Conservation (phyloP, 495 filamentous ascomycete genomes). For the Hyaloscypha bicolor region DNA sequence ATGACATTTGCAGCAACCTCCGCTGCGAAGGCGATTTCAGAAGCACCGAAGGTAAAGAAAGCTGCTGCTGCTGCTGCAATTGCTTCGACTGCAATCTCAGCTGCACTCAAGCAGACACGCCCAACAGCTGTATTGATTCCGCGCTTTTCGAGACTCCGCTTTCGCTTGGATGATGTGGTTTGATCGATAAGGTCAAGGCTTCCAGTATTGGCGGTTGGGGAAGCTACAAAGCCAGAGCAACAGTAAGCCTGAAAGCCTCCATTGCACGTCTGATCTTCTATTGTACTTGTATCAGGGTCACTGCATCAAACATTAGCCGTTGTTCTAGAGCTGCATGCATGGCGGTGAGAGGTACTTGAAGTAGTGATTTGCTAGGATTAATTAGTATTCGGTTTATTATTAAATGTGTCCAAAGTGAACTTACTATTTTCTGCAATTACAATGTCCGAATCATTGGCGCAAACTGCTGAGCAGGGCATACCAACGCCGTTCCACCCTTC, state of each 20-base stretch:
- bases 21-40: slow-evolving; percentile 3
- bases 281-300: slow-evolving; percentile 2
- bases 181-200: slow-evolving; percentile 15
- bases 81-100: slow-evolving; percentile 7
- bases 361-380: slow-evolving; percentile 5
- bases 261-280: slow-evolving; percentile 10
- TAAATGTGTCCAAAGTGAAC: slow-evolving; percentile 2
- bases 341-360: background rate
- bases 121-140: slow-evolving; percentile 7
- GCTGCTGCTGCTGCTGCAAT: slow-evolving; percentile 6
- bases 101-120: slow-evolving; percentile 8
- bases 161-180: background rate
- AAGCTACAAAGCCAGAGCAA: slow-evolving; percentile 13
- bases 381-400: background rate
- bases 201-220: slow-evolving; percentile 11
- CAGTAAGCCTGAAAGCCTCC: slow-evolving; percentile 18
- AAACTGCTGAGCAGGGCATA: slow-evolving; percentile 10
- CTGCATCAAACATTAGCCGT: slow-evolving; percentile 3
- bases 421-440: slow-evolving; percentile 12
- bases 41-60: slow-evolving; percentile 13
- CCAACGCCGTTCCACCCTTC: slow-evolving; percentile 30
- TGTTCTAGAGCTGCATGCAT: background rate
- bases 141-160: slow-evolving; percentile 6
- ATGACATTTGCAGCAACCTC: slow-evolving; percentile 10
- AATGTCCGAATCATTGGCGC: slow-evolving; percentile 1